These are phyloP conservation scores for Mortierella sp. DNA, from an alignment of 371 early-diverging fungal species.

Conservation along the genomic window DNA sequence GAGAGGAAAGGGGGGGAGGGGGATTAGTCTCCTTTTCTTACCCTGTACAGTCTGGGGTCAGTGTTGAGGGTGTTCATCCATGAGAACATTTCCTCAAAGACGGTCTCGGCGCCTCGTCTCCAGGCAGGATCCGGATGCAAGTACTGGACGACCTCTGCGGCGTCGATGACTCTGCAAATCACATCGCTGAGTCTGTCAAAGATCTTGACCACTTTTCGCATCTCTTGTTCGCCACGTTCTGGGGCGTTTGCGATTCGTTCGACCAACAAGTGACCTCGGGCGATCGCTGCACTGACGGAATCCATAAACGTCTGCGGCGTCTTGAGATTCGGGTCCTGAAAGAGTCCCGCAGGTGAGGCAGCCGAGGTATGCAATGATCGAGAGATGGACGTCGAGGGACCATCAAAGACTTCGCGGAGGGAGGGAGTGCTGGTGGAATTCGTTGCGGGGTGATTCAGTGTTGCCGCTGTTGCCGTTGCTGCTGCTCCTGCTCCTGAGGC, in stretches of 20 bases:
- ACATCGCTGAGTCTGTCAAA: conserved; percentile 92
- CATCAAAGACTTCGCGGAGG: conserved; percentile 45
- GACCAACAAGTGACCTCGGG: conserved; percentile 65
- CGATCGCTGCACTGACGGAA: conserved; percentile 53
- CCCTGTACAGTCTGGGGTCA: conserved; percentile 83
- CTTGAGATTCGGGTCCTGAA: conserved; percentile 36
- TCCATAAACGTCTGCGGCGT: conserved; percentile 47
- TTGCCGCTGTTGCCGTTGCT: conserved; percentile 6
- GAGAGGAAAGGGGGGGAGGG: background rate
- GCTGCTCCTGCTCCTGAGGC: conserved; percentile 9
- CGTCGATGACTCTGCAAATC: conserved; percentile 91
- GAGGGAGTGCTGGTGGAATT: conserved; percentile 8
- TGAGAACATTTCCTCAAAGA: conserved; percentile 78
- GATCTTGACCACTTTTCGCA: conserved; percentile 79
- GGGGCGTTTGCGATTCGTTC: conserved; percentile 70
- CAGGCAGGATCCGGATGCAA: conserved; percentile 83
- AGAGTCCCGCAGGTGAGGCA: conserved; percentile 28
- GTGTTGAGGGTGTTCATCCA: conserved; percentile 96
- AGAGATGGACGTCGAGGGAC: conserved; percentile 18
- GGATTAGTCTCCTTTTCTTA: conserved; percentile 33
- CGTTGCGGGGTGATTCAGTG: background rate
- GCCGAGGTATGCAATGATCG: conserved; percentile 24
- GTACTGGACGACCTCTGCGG: conserved; percentile 92
- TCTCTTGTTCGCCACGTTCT: conserved; percentile 63
- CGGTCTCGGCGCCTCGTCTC: conserved; percentile 82